Evolutionary conservation across 2,329 filamentous ascomycete genomes (phyloP), one percentile per base, ranked within the genome.

Genomic region (Monosporascus sp.): DNA sequence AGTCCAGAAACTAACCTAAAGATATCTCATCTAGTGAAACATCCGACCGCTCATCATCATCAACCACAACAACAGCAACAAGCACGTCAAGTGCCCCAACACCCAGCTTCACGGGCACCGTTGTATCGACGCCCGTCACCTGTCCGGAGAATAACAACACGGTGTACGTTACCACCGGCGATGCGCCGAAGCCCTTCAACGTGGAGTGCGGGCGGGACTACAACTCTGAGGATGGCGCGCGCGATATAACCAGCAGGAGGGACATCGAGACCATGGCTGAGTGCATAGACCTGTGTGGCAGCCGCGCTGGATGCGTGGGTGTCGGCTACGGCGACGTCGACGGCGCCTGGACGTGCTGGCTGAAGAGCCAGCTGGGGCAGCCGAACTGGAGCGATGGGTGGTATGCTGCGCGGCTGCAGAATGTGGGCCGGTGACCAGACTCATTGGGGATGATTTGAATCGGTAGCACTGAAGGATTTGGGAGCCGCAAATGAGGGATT

Each of bases 151-250:
- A 60, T 51, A 61, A 63, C 50, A 53, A 55, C 38, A 60, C 54
- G 14, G 61, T 61, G 25, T 61, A 62, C 50, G 43, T 62, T 0
- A 48, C 60, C 39, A 1, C 39, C 18, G 7, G 14, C 37, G 52
- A 49, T 8, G 50, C 51, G 50, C 57, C 56, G 7, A 60, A 57
- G 54, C 53, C 61, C 27, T 62, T 61, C 52, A 59, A 61, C 48
- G 24, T 60, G 7, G 53, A 61, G 55, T 62, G 61, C 51, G 61
- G 59, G 11, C 55, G 50, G 15, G 59, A 63, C 43, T 62, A 63
- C 52, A 60, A 50, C 45, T 58, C 56, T n/a, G 25, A 39, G 1
- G 43, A 45, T 36, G 56, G 60, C 35, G 57, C 58, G 2, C 22
- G 8, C 15, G 60, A 61, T 46, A 51, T 63, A 2, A 14, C 9